phyloP scores from a whole-genome alignment of 768 basidiomycete species.

The Rhizopogon vesiculosus region DNA sequence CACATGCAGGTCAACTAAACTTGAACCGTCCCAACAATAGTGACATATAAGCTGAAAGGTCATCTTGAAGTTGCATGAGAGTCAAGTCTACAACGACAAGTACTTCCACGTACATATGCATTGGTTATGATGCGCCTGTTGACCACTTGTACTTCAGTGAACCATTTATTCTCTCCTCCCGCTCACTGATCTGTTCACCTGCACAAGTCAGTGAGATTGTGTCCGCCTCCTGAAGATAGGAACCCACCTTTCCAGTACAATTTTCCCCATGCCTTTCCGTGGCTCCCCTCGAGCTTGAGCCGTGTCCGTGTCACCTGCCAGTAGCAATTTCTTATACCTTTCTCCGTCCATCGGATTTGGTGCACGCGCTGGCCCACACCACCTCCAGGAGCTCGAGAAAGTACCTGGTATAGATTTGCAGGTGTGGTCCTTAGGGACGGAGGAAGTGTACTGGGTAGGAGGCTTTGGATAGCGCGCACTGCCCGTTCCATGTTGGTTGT shows the following conservation, averaged over 20 bases:
- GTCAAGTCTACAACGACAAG: background rate
- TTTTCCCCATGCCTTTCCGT: slow-evolving; percentile 82
- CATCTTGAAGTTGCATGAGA: background rate
- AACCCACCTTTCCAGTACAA: slow-evolving; percentile 74
- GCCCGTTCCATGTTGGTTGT: slow-evolving; percentile 11
- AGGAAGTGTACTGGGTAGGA: slow-evolving; percentile 56
- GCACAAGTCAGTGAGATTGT: background rate
- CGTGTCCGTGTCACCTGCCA: slow-evolving; percentile 72
- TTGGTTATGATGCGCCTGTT: slow-evolving; percentile 44
- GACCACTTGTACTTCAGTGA: slow-evolving; percentile 73
- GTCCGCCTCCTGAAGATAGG: background rate
- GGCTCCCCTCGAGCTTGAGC: slow-evolving; percentile 68
- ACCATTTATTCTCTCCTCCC: slow-evolving; percentile 63
- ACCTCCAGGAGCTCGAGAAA: slow-evolving; percentile 62
- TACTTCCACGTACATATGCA: background rate
- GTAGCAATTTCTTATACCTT: slow-evolving; percentile 62
- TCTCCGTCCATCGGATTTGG: slow-evolving; percentile 70
- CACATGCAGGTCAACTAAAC: background rate
- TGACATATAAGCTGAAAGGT: background rate
- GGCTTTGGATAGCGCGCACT: slow-evolving; percentile 39
- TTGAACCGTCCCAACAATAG: background rate
- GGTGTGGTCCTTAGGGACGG: slow-evolving; percentile 53
- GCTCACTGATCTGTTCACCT: slow-evolving; percentile 60
- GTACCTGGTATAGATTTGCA: slow-evolving; percentile 67
- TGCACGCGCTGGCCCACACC: slow-evolving; percentile 65